Evolutionary conservation across 129 eudicot species (phyloP).

Genomic region (Flaveria sonorensis): DNA sequence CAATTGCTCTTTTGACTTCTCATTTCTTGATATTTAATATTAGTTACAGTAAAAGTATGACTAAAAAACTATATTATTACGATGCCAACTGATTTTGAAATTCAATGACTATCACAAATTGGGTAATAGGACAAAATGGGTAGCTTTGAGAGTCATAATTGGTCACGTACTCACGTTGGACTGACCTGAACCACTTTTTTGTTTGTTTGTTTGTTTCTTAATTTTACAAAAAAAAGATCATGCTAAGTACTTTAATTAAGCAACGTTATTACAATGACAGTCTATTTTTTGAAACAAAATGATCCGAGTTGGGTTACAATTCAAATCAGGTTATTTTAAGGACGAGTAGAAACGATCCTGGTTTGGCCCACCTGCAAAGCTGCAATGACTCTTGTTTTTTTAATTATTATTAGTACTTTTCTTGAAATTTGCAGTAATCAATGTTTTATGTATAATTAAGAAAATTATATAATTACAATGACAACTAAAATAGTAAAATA

Average conservation of each 20-base stretch:
- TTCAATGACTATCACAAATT: background rate
- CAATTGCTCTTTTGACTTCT: background rate
- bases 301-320: background rate
- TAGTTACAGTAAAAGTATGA: background rate
- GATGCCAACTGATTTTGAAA: background rate
- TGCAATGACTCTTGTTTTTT: background rate
- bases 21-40: background rate
- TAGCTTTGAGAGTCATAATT: background rate
- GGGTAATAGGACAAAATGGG: background rate
- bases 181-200: background rate
- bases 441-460: background rate
- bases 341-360: background rate
- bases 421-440: background rate
- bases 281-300: too few relatives aligned
- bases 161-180: background rate
- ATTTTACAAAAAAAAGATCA: too few relatives aligned
- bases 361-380: background rate
- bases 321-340: background rate
- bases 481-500: background rate
- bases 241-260: background rate
- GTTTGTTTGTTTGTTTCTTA: too few relatives aligned
- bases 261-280: background rate
- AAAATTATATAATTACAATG: background rate
- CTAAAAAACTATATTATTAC: background rate
- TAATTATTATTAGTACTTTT: background rate